Conservation (phyloP, 1,284 basidiomycete genomes). For the Rhodotorula sp. region DNA sequence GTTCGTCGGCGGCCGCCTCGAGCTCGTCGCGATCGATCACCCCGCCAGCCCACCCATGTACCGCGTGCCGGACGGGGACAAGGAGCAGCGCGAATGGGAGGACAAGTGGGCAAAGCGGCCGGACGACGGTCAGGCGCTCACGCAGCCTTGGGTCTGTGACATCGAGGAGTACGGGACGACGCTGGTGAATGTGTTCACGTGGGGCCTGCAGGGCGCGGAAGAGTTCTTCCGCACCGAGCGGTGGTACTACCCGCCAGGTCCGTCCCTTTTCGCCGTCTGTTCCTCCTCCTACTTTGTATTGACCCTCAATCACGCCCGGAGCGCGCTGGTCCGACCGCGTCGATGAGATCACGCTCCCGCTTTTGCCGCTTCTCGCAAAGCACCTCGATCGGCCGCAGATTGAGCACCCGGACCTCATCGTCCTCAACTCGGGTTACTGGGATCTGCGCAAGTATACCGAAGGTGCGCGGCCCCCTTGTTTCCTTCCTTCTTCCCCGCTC, state of each 20-base stretch:
- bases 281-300: background rate
- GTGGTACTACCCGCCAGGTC: constrained; percentile 43
- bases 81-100: constrained; percentile 20
- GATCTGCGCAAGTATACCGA: constrained; percentile 42
- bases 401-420: constrained; percentile 33
- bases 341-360: constrained; percentile 33
- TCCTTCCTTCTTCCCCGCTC: background rate
- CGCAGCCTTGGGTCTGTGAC: constrained; percentile 42
- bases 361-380: constrained; percentile 32
- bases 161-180: constrained; percentile 38
- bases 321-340: constrained; percentile 39
- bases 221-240: constrained; percentile 40
- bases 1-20: constrained; percentile 34
- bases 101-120: constrained; percentile 31
- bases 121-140: constrained; percentile 34
- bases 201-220: constrained; percentile 37
- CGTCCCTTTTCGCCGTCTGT: background rate
- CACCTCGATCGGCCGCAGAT: constrained; percentile 36
- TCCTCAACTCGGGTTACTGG: constrained; percentile 43
- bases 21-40: constrained; percentile 29
- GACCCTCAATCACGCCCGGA: background rate
- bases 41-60: constrained; percentile 29
- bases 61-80: constrained; percentile 8
- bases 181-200: constrained; percentile 41
- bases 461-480: constrained; percentile 15